These are phyloP conservation scores for Aspergillus fumigatus DNA, from an alignment of 2,329 filamentous ascomycete genomes.

Conservation along the genomic window DNA sequence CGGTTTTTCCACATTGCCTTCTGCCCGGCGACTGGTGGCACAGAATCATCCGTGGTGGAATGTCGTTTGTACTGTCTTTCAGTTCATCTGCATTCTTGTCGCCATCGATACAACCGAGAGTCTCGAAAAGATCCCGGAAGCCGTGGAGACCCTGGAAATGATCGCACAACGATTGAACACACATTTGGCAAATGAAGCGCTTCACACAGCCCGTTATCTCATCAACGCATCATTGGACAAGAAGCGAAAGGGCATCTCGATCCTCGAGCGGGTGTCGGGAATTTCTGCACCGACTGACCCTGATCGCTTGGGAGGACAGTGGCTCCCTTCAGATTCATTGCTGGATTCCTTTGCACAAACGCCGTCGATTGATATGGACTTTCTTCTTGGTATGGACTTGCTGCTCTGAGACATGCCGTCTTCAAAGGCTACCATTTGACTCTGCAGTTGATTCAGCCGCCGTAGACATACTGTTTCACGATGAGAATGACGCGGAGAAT, in stretches of 20 bases:
- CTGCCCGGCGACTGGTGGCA: conserved; percentile 31
- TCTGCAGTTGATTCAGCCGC: neutral
- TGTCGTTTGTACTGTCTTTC: conserved; percentile 38
- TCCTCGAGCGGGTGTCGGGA: conserved; percentile 13
- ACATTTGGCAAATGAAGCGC: conserved; percentile 30
- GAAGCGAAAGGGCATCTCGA: conserved; percentile 19
- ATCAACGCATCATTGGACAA: conserved; percentile 22
- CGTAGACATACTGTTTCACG: neutral
- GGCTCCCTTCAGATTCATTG: neutral
- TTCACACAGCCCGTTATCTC: conserved; percentile 19
- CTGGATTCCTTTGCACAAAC: neutral
- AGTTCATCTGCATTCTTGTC: conserved; percentile 40
- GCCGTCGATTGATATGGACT: neutral
- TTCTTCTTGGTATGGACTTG: neutral
- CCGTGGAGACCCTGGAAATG: conserved; percentile 35
- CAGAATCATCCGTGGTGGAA: conserved; percentile 42
- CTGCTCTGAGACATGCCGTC: neutral
- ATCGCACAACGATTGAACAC: conserved; percentile 32
- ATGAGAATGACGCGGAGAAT: neutral
- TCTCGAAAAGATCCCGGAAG: conserved; percentile 30
- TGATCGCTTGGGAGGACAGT: neutral
- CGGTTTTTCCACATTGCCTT: conserved; percentile 30
- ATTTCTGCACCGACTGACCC: neutral
- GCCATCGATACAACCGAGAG: conserved; percentile 37
- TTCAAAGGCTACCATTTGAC: neutral